phyloP scores from a whole-genome alignment of 2,329 filamentous ascomycete genomes.

The Venturia pyrina region DNA sequence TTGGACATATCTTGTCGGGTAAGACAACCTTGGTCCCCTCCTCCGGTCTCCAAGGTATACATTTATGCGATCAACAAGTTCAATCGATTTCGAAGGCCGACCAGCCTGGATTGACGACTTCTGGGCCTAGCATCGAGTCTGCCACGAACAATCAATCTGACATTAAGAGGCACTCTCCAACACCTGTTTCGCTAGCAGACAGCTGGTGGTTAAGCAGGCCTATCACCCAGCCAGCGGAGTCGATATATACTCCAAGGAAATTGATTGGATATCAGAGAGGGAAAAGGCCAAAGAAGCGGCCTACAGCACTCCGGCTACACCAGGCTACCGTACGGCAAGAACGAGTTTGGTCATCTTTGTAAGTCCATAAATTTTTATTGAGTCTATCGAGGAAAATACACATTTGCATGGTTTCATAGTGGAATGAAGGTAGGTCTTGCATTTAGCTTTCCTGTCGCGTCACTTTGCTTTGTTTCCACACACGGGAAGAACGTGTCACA shows the following conservation, averaged over 20 bases:
- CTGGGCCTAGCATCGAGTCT: background rate
- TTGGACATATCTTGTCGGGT: background rate
- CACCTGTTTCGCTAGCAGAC: background rate
- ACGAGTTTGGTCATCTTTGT: background rate
- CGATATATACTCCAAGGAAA: background rate
- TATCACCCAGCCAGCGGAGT: background rate
- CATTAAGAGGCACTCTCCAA: background rate
- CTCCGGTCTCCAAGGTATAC: background rate
- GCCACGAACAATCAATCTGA: background rate
- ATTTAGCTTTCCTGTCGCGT: background rate
- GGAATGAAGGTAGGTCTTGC: background rate
- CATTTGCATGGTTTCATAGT: background rate
- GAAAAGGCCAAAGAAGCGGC: background rate
- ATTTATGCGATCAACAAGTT: background rate
- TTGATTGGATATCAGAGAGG: background rate
- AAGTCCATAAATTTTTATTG: background rate
- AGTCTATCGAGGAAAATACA: background rate
- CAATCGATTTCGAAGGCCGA: background rate
- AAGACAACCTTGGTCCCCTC: background rate
- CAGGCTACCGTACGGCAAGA: background rate
- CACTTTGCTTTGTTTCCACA: background rate
- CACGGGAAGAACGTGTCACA: background rate
- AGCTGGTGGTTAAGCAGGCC: background rate
- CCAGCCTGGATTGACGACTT: background rate
- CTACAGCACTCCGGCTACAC: background rate